phyloP scores from a whole-genome alignment of 1,284 basidiomycete species.

The Ceratobasidium sp. region DNA sequence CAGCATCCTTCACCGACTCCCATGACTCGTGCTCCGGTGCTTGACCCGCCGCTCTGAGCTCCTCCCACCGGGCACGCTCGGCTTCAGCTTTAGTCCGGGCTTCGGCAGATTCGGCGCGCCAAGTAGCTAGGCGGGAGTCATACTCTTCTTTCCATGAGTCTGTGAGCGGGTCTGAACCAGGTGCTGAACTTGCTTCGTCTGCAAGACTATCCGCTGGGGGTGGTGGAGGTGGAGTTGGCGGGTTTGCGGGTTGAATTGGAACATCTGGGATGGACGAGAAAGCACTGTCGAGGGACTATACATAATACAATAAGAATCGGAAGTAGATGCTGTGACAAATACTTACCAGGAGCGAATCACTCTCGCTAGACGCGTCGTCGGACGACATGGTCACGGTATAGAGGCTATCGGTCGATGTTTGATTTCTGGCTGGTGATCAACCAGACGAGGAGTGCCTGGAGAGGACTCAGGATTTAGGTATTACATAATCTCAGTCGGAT shows the following conservation, averaged over 20 bases:
- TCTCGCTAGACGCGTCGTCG: slow-evolving; percentile 5
- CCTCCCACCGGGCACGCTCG: slow-evolving; percentile 77
- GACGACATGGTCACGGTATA: slow-evolving; percentile 13
- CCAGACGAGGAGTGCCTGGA: background rate
- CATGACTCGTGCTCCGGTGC: slow-evolving; percentile 45
- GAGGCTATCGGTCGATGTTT: background rate
- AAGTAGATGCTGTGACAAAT: background rate
- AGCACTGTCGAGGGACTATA: slow-evolving; percentile 33
- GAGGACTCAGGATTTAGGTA: background rate
- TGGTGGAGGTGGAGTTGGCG: slow-evolving; percentile 34
- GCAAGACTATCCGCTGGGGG: slow-evolving; percentile 11
- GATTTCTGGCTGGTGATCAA: background rate
- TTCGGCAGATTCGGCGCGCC: slow-evolving; percentile 78
- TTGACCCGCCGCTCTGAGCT: slow-evolving; percentile 45
- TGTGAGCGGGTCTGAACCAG: slow-evolving; percentile 16
- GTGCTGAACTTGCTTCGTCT: slow-evolving; percentile 24
- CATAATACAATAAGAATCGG: background rate
- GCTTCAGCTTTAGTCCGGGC: slow-evolving; percentile 79
- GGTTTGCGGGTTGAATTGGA: slow-evolving; percentile 26
- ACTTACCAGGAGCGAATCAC: slow-evolving; percentile 5
- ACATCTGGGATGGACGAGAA: slow-evolving; percentile 33
- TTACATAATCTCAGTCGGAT: slow-evolving; percentile 15
- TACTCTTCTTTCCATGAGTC: slow-evolving; percentile 70
- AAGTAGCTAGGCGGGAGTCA: slow-evolving; percentile 72
- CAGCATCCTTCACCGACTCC: slow-evolving; percentile 47